These are phyloP conservation scores for Articulospora tetracladia DNA, from an alignment of 495 filamentous ascomycete species.

Conservation along the genomic window DNA sequence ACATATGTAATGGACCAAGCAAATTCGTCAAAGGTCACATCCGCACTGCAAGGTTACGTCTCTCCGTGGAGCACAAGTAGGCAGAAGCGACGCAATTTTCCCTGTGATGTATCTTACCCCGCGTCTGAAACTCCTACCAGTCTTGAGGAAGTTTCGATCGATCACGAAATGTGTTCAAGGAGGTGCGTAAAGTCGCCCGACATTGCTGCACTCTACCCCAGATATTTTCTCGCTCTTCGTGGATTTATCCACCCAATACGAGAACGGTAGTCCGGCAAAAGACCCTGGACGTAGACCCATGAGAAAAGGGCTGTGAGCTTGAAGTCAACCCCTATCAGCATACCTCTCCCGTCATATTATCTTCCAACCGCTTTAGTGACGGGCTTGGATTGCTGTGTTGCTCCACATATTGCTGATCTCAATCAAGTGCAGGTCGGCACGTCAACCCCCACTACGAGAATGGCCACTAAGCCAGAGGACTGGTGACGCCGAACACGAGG, in stretches of 20 bases:
- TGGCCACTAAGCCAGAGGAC: neutral
- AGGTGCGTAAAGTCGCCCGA: neutral
- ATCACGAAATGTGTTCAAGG: neutral
- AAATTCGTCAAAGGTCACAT: neutral
- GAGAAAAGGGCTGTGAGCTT: neutral
- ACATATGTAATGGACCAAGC: neutral
- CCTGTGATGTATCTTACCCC: neutral
- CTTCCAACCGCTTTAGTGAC: neutral
- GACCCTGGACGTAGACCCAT: neutral
- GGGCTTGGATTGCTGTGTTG: neutral
- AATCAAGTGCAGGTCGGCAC: neutral
- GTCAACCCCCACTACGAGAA: neutral
- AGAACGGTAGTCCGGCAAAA: neutral
- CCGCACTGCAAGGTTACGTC: neutral
- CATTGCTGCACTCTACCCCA: neutral
- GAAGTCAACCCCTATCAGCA: neutral
- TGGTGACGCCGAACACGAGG: neutral
- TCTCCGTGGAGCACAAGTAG: neutral
- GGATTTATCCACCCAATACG: neutral
- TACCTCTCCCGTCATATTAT: neutral
- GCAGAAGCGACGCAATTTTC: neutral
- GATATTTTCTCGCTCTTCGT: neutral
- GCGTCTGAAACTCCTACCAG: neutral
- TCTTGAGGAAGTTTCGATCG: neutral
- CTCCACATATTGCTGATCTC: neutral